Base-by-base conservation (phyloP, 2,329 filamentous ascomycete genomes). In the Amylocarpus encephaloides region DNA sequence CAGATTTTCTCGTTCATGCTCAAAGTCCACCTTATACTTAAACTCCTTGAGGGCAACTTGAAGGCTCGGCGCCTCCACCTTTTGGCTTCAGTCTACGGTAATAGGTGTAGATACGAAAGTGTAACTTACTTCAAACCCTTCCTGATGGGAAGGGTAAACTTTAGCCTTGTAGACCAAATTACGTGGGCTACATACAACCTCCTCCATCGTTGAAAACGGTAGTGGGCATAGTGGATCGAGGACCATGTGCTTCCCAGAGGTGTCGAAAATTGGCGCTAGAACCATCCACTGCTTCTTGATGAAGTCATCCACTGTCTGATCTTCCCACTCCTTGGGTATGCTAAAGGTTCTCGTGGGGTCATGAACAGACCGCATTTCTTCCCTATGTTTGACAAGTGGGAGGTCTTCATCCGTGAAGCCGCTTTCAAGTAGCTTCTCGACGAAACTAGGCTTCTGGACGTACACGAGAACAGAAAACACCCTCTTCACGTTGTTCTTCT, bases 221-320 rank as follows among this genome's bases (percentile, higher is more conserved):
- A 34, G n/a, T 9, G 32, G 32, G n/a, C 32, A 34, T 9, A 9
- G 9, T 34, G 9, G 32, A 34, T 9, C 9, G n/a, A 34, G 9
- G 9, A 9, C 9, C 32, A 9, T 9, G n/a, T 34, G 32, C 32
- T 9, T 34, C n/a, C 32, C 32, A 34, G 32, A 34, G 32, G n/a
- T 30, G 32, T 38, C 18, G 4, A 49, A 44, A 10, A 44, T 29
- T 15, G 47, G 40, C 29, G 47, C 39, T 13, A 36, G 47, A 36
- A 49, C 16, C 4, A 16, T 10, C 47, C 47, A 49, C 26, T 49
- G 47, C 47, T 29, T 49, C 9, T 43, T n/a, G 33, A 43, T 6
- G 35, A 49, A 49, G 32, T 26, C 6, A 13, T 4, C 16, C n/a
- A 47, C 34, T 6, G 9, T 29, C 2, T 6, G n/a, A 4, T 47